Percentiles rank a stretch among this genome's conserved stretches.
Evolutionary conservation across 192 early-diverging fungal species (phyloP).

Genomic region (Kappamyces sp.): DNA sequence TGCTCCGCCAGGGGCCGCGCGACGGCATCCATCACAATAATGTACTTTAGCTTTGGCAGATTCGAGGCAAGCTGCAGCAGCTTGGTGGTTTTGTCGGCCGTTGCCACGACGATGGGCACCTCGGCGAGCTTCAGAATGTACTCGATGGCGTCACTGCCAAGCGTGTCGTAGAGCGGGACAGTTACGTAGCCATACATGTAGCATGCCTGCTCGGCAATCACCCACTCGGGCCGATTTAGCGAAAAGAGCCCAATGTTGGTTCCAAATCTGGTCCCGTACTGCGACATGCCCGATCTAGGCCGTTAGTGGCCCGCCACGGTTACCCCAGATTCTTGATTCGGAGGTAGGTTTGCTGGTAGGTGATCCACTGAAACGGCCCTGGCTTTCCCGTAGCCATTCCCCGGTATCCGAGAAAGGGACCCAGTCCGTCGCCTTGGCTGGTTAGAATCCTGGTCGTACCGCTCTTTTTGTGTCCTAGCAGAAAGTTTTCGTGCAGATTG

Average conservation of each 20-base stretch:
- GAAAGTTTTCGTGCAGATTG: conserved; percentile 54
- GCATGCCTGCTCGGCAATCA: background rate
- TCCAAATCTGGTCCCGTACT: conserved; percentile 29
- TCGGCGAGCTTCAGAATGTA: conserved; percentile 70
- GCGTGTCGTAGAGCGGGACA: conserved; percentile 76
- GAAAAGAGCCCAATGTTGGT: conserved; percentile 27
- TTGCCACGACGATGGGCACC: conserved; percentile 53
- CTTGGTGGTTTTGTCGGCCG: conserved; percentile 30
- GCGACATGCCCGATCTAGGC: conserved; percentile 29
- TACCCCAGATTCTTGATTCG: conserved; percentile 55
- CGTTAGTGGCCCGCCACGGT: too few relatives aligned
- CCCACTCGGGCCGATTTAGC: background rate
- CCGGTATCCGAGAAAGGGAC: background rate
- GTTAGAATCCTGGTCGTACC: background rate
- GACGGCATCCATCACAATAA: conserved; percentile 69
- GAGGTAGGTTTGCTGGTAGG: conserved; percentile 51
- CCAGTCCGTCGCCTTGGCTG: conserved; percentile 8
- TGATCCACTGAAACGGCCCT: conserved; percentile 62
- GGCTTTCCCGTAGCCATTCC: conserved; percentile 26
- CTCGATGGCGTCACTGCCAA: conserved; percentile 56
- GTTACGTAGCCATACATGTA: background rate
- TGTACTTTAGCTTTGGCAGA: conserved; percentile 62
- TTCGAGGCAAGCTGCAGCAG: conserved; percentile 50
- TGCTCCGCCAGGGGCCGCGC: conserved; percentile 19
- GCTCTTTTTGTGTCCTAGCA: background rate